These are phyloP conservation scores for Filobasidium floriforme DNA, from an alignment of 768 basidiomycete genomes.

Conservation along the genomic window DNA sequence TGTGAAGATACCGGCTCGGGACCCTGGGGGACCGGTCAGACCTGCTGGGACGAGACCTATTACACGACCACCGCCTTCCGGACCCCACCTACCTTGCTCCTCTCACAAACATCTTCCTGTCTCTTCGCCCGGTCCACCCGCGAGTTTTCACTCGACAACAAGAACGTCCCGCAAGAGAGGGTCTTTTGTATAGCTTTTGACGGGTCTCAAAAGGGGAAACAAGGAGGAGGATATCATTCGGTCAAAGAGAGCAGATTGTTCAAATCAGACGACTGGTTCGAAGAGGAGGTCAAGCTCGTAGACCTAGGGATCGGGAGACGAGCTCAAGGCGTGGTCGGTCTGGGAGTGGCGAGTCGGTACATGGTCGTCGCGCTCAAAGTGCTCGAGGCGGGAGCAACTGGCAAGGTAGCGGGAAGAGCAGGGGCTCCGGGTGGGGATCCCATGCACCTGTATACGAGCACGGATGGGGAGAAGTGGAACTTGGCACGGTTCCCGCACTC, in stretches of 20 bases:
- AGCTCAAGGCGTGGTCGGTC: conserved; percentile 79
- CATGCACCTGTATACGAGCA: conserved; percentile 64
- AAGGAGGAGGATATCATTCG: conserved; percentile 45
- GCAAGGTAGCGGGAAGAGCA: not conserved
- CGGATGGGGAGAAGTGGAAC: conserved; percentile 77
- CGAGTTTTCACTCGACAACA: conserved; percentile 58
- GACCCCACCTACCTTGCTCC: conserved; percentile 54
- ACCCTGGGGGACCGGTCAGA: conserved; percentile 39
- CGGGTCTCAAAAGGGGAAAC: conserved; percentile 41
- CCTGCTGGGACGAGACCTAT: conserved; percentile 61
- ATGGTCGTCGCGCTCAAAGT: conserved; percentile 84
- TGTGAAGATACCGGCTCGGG: conserved; percentile 40
- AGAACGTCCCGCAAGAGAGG: conserved; percentile 59
- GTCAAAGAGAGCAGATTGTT: conserved; percentile 62
- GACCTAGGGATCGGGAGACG: conserved; percentile 75
- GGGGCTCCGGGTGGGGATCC: conserved; percentile 35
- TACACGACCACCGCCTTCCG: conserved; percentile 80
- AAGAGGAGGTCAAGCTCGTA: conserved; percentile 55
- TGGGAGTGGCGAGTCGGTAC: conserved; percentile 88
- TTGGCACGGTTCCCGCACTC: conserved; percentile 83
- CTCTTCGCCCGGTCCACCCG: conserved; percentile 81
- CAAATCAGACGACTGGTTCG: conserved; percentile 79
- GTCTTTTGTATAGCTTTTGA: conserved; percentile 90
- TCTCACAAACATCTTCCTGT: conserved; percentile 67
- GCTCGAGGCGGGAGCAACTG: conserved; percentile 45